phyloP scores from a whole-genome alignment of 2,329 filamentous ascomycete genomes.

The Paracamarosporium sp. region DNA sequence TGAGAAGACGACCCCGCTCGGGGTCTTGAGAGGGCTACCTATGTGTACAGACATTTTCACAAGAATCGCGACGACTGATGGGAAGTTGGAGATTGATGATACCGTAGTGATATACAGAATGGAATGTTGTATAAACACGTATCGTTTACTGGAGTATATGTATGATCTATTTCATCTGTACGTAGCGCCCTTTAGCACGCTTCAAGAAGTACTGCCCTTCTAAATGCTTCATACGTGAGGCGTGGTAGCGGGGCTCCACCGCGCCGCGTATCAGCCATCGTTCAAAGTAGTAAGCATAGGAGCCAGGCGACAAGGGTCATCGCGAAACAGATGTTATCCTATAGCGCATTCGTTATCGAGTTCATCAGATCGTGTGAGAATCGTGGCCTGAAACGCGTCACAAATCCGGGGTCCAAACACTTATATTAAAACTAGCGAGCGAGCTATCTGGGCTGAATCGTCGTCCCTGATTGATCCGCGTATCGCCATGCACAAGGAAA shows the following conservation, averaged over 20 bases:
- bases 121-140: too few species aligned
- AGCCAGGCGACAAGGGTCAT: too few species aligned
- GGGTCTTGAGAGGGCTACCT: constrained; percentile 24
- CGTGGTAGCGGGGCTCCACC: neutral
- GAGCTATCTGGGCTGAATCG: too few species aligned
- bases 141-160: neutral
- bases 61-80: neutral
- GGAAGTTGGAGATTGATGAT: neutral
- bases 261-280: neutral
- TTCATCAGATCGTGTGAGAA: too few species aligned
- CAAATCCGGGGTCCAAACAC: too few species aligned
- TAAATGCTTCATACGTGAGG: neutral
- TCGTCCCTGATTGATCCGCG: too few species aligned
- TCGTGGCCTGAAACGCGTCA: too few species aligned
- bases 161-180: too few species aligned
- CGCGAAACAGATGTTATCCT: too few species aligned
- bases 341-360: too few species aligned
- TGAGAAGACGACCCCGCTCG: constrained; percentile 38
- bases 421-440: too few species aligned
- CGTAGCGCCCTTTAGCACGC: neutral
- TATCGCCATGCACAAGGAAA: too few species aligned
- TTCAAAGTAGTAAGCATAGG: neutral
- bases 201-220: neutral
- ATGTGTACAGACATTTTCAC: constrained; percentile 15
- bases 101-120: neutral